A percentile compares a stretch with the other conserved stretches of the same genome.
Conservation (phyloP, 2,329 filamentous ascomycete genomes). For the Colletotrichum lini region DNA sequence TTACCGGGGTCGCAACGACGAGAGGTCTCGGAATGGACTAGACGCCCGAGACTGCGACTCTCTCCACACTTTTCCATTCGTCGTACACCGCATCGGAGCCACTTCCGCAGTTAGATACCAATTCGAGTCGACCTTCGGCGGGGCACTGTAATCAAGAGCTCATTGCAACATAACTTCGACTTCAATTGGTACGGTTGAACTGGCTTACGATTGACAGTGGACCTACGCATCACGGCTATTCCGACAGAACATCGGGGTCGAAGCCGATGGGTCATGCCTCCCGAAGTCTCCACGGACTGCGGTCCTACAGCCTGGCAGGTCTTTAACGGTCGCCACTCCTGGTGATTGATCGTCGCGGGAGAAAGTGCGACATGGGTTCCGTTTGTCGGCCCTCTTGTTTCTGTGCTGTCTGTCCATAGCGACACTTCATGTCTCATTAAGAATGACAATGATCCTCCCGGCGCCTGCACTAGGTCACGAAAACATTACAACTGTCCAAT, state of each 20-base stretch:
- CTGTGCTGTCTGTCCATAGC: neutral
- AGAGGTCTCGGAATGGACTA: neutral
- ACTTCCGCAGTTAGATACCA: constrained; percentile 5
- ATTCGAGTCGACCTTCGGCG: constrained; percentile 1
- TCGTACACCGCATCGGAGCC: constrained; percentile 27
- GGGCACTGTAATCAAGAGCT: constrained; percentile 8
- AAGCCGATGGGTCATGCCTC: constrained; percentile 12
- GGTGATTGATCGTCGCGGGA: constrained; percentile 17
- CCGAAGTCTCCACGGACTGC: constrained; percentile 23
- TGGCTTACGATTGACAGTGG: constrained; percentile 13
- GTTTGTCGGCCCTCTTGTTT: neutral
- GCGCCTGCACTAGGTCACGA: too few relatives aligned
- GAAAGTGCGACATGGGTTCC: neutral
- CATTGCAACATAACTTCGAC: constrained; percentile 1
- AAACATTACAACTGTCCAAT: too few relatives aligned
- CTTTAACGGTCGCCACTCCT: constrained; percentile 14
- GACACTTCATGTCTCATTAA: neutral
- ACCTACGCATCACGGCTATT: constrained; percentile 15
- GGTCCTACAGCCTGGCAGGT: constrained; percentile 27
- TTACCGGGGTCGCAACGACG: neutral
- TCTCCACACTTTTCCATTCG: neutral
- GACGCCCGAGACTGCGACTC: neutral
- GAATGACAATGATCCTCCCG: neutral
- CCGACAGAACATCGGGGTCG: constrained; percentile 7
- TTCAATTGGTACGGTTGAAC: constrained; percentile 28